phyloP scores from a whole-genome alignment of 805 yeast species.

The Spathaspora boniae region DNA sequence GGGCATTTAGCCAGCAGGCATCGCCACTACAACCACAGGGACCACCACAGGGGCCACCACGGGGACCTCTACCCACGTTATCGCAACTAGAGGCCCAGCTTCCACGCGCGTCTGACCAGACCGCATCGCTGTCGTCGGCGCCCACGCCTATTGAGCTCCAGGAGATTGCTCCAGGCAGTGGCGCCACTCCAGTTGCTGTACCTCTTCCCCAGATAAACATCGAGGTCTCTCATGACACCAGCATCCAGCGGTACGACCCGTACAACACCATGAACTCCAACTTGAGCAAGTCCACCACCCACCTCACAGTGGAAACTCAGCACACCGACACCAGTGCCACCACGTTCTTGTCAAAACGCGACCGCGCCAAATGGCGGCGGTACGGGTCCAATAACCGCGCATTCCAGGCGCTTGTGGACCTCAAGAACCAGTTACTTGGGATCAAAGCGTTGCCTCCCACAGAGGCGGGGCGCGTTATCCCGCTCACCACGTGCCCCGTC shows the following conservation, averaged over 20 bases:
- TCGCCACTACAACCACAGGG: neutral
- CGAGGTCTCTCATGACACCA: too few species aligned
- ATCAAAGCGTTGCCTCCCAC: constrained; percentile 49
- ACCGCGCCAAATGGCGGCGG: constrained; percentile 11
- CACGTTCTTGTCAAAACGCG: constrained; percentile 16
- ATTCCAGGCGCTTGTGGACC: constrained; percentile 11
- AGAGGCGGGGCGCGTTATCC: constrained; percentile 71
- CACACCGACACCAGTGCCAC: constrained; percentile 15
- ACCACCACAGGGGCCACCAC: neutral
- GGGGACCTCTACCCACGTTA: constrained; percentile 2
- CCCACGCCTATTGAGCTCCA: too few species aligned
- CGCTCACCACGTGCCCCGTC: constrained; percentile 48
- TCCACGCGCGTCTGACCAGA: neutral
- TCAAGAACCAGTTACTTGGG: constrained; percentile 43
- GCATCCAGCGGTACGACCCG: constrained; percentile 24
- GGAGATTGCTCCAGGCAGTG: too few species aligned
- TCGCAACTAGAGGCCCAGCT: neutral
- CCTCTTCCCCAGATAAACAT: constrained; percentile 19
- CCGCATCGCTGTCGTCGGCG: neutral
- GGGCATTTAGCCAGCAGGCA: constrained; percentile 16
- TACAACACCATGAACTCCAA: constrained; percentile 6
- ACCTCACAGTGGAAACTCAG: constrained; percentile 15
- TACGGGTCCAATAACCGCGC: constrained; percentile 13
- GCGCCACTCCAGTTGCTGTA: neutral
- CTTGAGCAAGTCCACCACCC: constrained; percentile 22